Conservation (phyloP, 163 green algal genomes). For the Chloroidium sp. region DNA sequence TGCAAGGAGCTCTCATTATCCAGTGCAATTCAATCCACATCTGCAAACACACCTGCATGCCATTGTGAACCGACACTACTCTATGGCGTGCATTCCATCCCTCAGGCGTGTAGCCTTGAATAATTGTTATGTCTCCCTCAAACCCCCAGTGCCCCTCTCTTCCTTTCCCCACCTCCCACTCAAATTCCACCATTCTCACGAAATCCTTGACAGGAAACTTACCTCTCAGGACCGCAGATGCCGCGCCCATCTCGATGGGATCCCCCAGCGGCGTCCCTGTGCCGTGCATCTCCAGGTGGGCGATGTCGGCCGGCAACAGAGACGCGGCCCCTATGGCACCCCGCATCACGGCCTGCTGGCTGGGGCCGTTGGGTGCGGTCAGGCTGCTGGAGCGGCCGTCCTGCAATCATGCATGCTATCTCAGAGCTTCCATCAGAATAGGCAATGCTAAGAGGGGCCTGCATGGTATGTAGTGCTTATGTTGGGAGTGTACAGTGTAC, state of each 20-base stretch:
- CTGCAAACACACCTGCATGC: too few species aligned
- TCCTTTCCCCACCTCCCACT: too few species aligned
- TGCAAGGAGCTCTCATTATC: too few species aligned
- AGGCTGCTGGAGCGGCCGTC: constrained; percentile 55
- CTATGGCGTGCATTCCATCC: too few species aligned
- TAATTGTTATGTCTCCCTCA: too few species aligned
- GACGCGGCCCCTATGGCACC: constrained; percentile 34
- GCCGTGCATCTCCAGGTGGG: constrained; percentile 67
- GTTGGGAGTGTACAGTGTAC: too few species aligned
- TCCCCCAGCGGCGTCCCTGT: constrained; percentile 70
- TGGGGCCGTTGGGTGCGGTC: constrained; percentile 61
- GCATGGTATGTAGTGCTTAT: too few species aligned
- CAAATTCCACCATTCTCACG: constrained; percentile 3
- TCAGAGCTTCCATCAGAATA: neutral
- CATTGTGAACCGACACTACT: too few species aligned
- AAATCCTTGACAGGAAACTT: neutral
- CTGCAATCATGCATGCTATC: constrained; percentile 12
- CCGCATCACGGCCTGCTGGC: constrained; percentile 56
- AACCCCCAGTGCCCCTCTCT: too few species aligned
- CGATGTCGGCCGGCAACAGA: constrained; percentile 22
- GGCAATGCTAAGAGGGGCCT: neutral
- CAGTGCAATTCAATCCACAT: too few species aligned
- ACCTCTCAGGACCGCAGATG: constrained; percentile 37
- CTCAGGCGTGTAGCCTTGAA: too few species aligned
- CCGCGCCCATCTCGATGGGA: constrained; percentile 76